Evolutionary conservation across 352 stramenopile genomes (phyloP).

Genomic region (Pythium monospermum): DNA sequence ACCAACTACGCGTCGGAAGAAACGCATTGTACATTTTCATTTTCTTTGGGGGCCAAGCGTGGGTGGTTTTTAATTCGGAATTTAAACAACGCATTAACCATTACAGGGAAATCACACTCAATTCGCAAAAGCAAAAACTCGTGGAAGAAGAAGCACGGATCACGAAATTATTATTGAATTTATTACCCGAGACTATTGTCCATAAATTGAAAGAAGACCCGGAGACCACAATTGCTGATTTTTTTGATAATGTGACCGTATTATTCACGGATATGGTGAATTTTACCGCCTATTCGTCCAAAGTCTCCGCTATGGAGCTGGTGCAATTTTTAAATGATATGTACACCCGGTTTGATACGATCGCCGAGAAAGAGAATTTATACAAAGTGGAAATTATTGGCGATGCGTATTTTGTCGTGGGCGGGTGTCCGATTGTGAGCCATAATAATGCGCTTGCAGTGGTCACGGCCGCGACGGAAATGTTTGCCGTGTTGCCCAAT

Average conservation of each 20-base stretch:
- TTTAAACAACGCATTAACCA: conserved; percentile 88
- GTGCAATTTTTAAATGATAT: conserved; percentile 88
- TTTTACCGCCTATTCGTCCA: conserved; percentile 79
- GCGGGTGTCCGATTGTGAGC: conserved; percentile 56
- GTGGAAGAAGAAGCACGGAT: conserved; percentile 74
- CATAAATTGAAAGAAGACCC: conserved; percentile 80
- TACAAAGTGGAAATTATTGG: conserved; percentile 91
- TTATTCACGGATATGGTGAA: conserved; percentile 86
- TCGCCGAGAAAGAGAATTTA: conserved; percentile 78
- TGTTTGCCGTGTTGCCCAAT: conserved; percentile 57
- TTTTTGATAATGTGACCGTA: conserved; percentile 83
- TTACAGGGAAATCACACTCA: conserved; percentile 75
- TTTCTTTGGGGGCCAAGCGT: conserved; percentile 70
- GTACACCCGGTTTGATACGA: conserved; percentile 85
- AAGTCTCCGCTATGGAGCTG: conserved; percentile 78
- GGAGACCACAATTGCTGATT: conserved; percentile 74
- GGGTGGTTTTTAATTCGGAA: conserved; percentile 84
- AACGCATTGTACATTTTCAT: conserved; percentile 83
- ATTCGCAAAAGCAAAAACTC: conserved; percentile 82
- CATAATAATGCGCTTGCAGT: conserved; percentile 63
- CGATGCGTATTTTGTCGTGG: conserved; percentile 84
- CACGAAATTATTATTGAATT: conserved; percentile 71
- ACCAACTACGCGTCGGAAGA: conserved; percentile 44
- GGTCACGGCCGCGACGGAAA: conserved; percentile 69
- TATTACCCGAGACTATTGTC: conserved; percentile 82